phyloP scores from a whole-genome alignment of 2,329 filamentous ascomycete species.

The Lanzia echinophila region DNA sequence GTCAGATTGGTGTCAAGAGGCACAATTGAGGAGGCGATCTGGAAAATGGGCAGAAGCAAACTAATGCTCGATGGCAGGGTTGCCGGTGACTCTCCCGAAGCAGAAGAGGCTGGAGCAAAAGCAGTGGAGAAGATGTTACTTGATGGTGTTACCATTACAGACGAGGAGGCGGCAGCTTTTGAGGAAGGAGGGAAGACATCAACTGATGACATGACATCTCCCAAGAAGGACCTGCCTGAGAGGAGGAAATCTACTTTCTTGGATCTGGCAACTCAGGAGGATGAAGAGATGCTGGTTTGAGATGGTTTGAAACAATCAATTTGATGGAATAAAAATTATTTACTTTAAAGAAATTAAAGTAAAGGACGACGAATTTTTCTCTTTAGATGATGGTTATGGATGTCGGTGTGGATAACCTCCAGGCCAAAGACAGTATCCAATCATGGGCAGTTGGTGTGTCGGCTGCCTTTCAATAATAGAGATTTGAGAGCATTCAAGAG shows the following conservation, averaged over 20 bases:
- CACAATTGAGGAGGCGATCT: slow-evolving; percentile 91
- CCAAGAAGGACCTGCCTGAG: slow-evolving; percentile 1
- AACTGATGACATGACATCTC: neutral
- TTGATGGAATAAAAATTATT: no score
- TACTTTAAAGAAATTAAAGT: no score
- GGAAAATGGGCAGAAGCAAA: slow-evolving; percentile 86
- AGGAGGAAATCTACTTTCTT: slow-evolving; percentile 5
- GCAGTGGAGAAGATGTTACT: slow-evolving; percentile 27
- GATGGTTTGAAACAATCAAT: no score
- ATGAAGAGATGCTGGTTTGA: no score
- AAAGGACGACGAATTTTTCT: no score
- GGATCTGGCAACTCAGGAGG: slow-evolving; percentile 7
- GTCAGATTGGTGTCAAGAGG: slow-evolving; percentile 72
- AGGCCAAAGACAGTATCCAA: no score
- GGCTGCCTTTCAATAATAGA: no score
- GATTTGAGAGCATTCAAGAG: no score
- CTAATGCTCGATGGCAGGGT: slow-evolving; percentile 77
- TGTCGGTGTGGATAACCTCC: no score
- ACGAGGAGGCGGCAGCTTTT: slow-evolving; percentile 5
- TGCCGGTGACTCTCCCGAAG: slow-evolving; percentile 47
- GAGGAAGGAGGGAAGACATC: slow-evolving; percentile 3
- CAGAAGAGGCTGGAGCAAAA: slow-evolving; percentile 27
- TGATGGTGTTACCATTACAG: slow-evolving; percentile 17
- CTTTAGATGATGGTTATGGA: no score
- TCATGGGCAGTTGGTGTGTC: no score